These are phyloP conservation scores for Salvia miltiorrhiza DNA, from an alignment of 257 asterid genomes.

Conservation along the genomic window DNA sequence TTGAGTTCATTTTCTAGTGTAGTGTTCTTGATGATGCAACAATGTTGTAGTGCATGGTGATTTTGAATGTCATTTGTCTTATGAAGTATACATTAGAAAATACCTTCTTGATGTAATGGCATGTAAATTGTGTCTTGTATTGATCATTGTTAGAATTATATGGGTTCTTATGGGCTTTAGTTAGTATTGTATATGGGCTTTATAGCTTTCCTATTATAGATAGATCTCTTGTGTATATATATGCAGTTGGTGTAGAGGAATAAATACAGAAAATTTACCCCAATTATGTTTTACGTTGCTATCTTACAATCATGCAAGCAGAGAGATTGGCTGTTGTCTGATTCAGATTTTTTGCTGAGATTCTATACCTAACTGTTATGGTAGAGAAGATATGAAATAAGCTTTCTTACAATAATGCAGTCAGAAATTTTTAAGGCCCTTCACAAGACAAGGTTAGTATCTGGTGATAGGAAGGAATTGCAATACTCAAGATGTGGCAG, in stretches of 20 bases:
- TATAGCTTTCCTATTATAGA: too few relatives aligned
- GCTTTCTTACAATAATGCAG: constrained; percentile 40
- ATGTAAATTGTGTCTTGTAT: constrained; percentile 12
- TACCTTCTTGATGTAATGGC: background rate
- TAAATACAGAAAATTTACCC: too few relatives aligned
- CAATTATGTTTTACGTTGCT: too few relatives aligned
- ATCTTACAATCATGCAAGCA: background rate
- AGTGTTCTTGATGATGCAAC: background rate
- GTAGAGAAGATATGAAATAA: constrained; percentile 9
- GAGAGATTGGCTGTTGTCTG: constrained; percentile 5
- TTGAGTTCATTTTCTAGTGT: background rate
- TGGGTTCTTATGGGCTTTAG: too few relatives aligned
- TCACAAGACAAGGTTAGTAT: constrained; percentile 67
- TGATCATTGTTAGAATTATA: too few relatives aligned
- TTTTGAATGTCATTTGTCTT: background rate
- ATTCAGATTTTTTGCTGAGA: background rate
- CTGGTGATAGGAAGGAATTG: constrained; percentile 74
- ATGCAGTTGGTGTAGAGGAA: too few relatives aligned
- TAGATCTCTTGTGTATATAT: too few relatives aligned
- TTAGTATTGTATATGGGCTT: too few relatives aligned
- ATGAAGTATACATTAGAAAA: background rate
- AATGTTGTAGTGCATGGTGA: background rate
- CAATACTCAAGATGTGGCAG: constrained; percentile 95
- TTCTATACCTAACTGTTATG: background rate
- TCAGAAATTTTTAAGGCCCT: constrained; percentile 91